Conservation (phyloP, 2,329 filamentous ascomycete species). For the Cercospora citrullina region DNA sequence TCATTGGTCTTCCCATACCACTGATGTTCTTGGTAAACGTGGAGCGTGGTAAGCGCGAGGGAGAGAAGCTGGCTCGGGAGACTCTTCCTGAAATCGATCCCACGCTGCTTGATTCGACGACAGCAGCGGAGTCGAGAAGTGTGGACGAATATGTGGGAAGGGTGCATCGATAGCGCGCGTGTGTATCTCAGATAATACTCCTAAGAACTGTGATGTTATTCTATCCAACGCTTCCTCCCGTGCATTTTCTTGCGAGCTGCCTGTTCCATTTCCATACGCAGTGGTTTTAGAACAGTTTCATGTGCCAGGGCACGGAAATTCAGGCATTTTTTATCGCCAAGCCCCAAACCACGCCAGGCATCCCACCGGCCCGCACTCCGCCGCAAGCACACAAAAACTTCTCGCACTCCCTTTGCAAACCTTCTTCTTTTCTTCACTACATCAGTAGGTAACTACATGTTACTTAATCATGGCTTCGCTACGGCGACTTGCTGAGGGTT, state of each 20-base stretch:
- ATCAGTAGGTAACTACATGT: constrained; percentile 35
- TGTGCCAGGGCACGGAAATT: too few species aligned
- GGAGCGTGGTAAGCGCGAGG: constrained; percentile 55
- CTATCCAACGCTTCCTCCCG: too few species aligned
- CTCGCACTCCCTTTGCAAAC: constrained; percentile 4
- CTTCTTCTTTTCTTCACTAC: constrained; percentile 3
- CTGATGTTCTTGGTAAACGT: constrained; percentile 84
- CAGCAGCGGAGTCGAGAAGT: not conserved
- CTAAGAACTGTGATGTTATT: too few species aligned
- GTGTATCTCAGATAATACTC: too few species aligned
- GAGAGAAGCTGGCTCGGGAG: constrained; percentile 43
- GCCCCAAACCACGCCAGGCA: not conserved
- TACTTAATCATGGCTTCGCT: constrained; percentile 41
- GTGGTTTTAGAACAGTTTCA: too few species aligned
- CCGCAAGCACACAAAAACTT: constrained; percentile 1
- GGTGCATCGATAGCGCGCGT: not conserved
- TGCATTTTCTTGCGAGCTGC: too few species aligned
- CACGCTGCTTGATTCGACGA: not conserved
- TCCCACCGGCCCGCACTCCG: not conserved
- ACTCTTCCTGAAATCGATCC: constrained; percentile 9
- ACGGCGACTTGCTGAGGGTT: constrained; percentile 47
- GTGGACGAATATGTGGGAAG: constrained; percentile 12
- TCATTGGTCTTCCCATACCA: constrained; percentile 83
- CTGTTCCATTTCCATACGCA: too few species aligned
- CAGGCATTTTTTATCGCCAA: not conserved